Conservation (phyloP, 2,329 filamentous ascomycete genomes). For the Lachnellula willkommii region DNA sequence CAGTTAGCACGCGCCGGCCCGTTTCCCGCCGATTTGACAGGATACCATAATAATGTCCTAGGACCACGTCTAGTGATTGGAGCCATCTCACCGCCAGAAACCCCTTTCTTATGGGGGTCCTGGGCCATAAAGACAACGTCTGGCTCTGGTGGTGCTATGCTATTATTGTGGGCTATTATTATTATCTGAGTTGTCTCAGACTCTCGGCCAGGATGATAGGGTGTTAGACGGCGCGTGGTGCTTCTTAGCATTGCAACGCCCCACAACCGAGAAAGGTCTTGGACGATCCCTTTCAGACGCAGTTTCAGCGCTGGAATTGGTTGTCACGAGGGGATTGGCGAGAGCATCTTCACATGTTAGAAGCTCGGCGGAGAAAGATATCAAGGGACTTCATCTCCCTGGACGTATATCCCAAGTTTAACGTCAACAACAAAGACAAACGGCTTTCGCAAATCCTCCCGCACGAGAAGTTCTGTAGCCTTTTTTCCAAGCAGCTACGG, state of each 20-base stretch:
- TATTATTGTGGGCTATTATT: not conserved
- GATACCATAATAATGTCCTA: not conserved
- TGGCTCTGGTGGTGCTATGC: not conserved
- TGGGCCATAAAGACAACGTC: not conserved
- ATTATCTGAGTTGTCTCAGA: not conserved
- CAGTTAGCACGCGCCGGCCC: not conserved
- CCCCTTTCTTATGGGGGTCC: not conserved
- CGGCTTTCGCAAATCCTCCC: not conserved
- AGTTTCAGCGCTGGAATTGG: constrained; percentile 11
- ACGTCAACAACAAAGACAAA: not conserved
- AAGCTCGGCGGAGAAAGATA: not conserved
- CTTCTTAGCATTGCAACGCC: not conserved
- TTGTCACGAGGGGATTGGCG: constrained; percentile 13
- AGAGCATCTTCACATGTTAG: constrained; percentile 10
- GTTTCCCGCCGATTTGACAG: not conserved
- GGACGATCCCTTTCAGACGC: not conserved
- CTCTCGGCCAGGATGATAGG: not conserved
- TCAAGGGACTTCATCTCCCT: not conserved
- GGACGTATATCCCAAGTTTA: not conserved
- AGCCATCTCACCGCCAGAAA: not conserved
- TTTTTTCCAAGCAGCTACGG: not conserved
- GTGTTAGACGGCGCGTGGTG: not conserved
- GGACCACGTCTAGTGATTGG: not conserved
- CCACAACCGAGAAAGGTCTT: not conserved
- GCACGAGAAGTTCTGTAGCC: not conserved